Conservation (phyloP, 2,329 filamentous ascomycete genomes). For the Exophiala spinifera region DNA sequence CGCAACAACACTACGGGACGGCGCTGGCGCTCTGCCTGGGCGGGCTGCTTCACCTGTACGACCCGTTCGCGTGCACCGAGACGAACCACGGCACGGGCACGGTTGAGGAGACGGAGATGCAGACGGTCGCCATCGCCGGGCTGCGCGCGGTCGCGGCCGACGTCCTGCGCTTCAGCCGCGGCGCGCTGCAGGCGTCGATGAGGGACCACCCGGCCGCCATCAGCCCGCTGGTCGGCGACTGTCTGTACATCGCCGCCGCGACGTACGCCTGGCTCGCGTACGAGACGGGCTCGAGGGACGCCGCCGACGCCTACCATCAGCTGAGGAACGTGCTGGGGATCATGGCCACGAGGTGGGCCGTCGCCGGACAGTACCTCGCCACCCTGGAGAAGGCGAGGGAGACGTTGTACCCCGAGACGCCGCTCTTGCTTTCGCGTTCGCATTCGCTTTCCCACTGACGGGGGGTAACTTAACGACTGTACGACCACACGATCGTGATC, state of each 20-base stretch:
- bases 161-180: constrained; percentile 21
- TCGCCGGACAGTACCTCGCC: constrained; percentile 28
- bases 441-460: no score
- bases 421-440: not conserved
- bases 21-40: constrained; percentile 36
- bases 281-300: constrained; percentile 31
- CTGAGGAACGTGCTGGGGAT: constrained; percentile 23
- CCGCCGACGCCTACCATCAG: constrained; percentile 18
- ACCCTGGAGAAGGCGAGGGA: constrained; percentile 24
- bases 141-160: constrained; percentile 23
- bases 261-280: constrained; percentile 36
- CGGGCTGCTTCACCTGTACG: constrained; percentile 34
- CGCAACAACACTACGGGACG: constrained; percentile 30
- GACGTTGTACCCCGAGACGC: constrained; percentile 15
- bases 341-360: constrained; percentile 26
- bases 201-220: constrained; percentile 17
- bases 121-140: constrained; percentile 33
- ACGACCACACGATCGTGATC: no score
- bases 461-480: no score
- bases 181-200: constrained; percentile 16
- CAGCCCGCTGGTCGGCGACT: constrained; percentile 32
- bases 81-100: constrained; percentile 29
- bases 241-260: constrained; percentile 36
- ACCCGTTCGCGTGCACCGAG: constrained; percentile 35
- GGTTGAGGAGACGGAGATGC: constrained; percentile 36